Percentiles rank a stretch among this genome's conserved stretches.
Evolutionary conservation across 2,329 filamentous ascomycete genomes (phyloP).

Genomic region (Didymella lethalis): DNA sequence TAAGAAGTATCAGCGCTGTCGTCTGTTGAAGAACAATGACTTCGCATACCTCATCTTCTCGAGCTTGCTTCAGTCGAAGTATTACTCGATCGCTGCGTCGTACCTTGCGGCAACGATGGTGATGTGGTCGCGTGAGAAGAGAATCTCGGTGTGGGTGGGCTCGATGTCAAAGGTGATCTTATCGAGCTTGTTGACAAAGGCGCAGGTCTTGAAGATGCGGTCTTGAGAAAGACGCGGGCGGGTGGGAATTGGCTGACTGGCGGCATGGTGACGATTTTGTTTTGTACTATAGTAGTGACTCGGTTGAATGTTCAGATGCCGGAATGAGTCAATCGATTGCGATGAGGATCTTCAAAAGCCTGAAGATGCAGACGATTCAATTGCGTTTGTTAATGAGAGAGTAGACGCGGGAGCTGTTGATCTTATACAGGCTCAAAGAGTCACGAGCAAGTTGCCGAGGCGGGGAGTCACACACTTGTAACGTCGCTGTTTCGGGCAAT

Average conservation of each 20-base stretch:
- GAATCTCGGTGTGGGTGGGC: conserved; percentile 19
- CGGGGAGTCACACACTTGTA: conserved; percentile 18
- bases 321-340: conserved; percentile 1
- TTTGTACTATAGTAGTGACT: not conserved
- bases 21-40: not conserved
- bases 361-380: not conserved
- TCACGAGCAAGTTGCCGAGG: conserved; percentile 20
- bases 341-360: not conserved
- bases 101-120: conserved; percentile 11
- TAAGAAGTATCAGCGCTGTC: not conserved
- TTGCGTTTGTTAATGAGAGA: not conserved
- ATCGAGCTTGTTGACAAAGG: conserved; percentile 10
- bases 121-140: conserved; percentile 14
- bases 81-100: conserved; percentile 4
- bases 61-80: conserved; percentile 3
- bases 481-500: conserved; percentile 22
- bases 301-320: conserved; percentile 2
- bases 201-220: conserved; percentile 15
- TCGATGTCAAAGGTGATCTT: conserved; percentile 16
- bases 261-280: conserved; percentile 30
- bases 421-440: conserved; percentile 17
- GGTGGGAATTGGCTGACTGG: conserved; percentile 42
- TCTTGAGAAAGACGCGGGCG: conserved; percentile 39
- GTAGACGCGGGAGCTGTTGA: conserved; percentile 3
- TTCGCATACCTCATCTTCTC: conserved; percentile 11